phyloP scores from a whole-genome alignment of 2,329 filamentous ascomycete species.

The Aspergillus puulaauensis region DNA sequence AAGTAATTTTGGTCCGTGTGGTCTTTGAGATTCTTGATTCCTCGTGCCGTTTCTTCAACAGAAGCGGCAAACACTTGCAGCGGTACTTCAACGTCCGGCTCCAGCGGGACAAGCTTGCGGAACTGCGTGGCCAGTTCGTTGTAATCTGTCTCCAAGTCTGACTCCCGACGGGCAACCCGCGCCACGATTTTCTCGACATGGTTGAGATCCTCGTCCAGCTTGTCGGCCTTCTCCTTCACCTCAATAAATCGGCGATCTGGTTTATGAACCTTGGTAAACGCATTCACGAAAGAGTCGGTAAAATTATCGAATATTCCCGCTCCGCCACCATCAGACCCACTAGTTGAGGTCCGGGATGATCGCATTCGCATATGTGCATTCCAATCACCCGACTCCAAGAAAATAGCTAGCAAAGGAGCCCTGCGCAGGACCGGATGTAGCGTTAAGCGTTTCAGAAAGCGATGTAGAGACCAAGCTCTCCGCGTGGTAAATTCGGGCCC shows the following conservation, averaged over 20 bases:
- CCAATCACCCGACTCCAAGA: conserved; percentile 93
- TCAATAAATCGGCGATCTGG: conserved; percentile 93
- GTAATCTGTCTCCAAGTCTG: conserved; percentile 84
- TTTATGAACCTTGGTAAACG: conserved; percentile 94
- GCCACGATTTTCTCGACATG: conserved; percentile 96
- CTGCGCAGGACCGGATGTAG: conserved; percentile 87
- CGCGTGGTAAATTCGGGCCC: conserved; percentile 87
- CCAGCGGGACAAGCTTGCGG: conserved; percentile 84
- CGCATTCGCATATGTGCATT: conserved; percentile 90
- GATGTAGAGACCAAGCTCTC: conserved; percentile 83
- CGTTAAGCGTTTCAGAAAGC: conserved; percentile 82
- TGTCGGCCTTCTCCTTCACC: conserved; percentile 87
- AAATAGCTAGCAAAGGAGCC: conserved; percentile 77
- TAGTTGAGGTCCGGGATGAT: conserved; percentile 62
- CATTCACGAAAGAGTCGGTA: conserved; percentile 94
- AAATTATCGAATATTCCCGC: conserved; percentile 87
- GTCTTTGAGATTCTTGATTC: conserved; percentile 79
- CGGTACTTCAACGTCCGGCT: conserved; percentile 79
- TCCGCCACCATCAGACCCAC: conserved; percentile 41
- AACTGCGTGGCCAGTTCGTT: conserved; percentile 90
- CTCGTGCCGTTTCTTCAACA: conserved; percentile 77
- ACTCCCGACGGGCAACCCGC: conserved; percentile 81
- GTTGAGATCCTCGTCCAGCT: conserved; percentile 87
- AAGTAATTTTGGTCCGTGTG: conserved; percentile 95
- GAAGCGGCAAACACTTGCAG: conserved; percentile 84